Percentiles rank a stretch among this genome's conserved stretches.
phyloP scores from a whole-genome alignment of 345 rosid genomes.

The Crucihimalaya himalaica region DNA sequence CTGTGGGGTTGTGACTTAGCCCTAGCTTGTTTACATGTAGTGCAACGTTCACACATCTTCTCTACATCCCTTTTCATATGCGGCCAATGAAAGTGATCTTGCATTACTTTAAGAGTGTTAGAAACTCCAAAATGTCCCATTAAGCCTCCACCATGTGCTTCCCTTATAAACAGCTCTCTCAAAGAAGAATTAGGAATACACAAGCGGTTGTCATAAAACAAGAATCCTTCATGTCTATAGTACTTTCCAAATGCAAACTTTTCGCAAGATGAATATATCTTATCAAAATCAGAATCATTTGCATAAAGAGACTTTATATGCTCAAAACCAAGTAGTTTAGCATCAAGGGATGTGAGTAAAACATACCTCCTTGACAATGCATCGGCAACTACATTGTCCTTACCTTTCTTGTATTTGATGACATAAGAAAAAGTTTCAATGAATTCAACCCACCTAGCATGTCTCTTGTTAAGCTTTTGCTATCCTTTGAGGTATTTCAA shows the following conservation, averaged over 20 bases:
- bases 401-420: not conserved
- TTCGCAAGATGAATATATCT: not conserved
- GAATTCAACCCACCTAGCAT: not conserved
- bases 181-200: not conserved
- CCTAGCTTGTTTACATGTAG: not conserved
- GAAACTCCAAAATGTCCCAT: not conserved
- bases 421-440: not conserved
- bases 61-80: not conserved
- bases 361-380: no score
- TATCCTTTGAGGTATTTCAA: no score
- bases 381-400: no score
- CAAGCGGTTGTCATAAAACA: not conserved
- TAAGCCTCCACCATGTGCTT: not conserved
- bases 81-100: not conserved
- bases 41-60: not conserved
- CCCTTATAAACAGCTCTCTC: not conserved
- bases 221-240: no score
- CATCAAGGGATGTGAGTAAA: no score
- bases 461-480: no score
- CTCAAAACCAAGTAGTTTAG: no score
- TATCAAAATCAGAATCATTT: not conserved
- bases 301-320: not conserved
- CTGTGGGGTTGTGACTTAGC: not conserved
- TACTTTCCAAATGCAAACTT: not conserved
- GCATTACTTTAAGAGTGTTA: not conserved